Evolutionary conservation across 352 stramenopile genomes (phyloP).

Genomic region (Globisporangium apiculatum): DNA sequence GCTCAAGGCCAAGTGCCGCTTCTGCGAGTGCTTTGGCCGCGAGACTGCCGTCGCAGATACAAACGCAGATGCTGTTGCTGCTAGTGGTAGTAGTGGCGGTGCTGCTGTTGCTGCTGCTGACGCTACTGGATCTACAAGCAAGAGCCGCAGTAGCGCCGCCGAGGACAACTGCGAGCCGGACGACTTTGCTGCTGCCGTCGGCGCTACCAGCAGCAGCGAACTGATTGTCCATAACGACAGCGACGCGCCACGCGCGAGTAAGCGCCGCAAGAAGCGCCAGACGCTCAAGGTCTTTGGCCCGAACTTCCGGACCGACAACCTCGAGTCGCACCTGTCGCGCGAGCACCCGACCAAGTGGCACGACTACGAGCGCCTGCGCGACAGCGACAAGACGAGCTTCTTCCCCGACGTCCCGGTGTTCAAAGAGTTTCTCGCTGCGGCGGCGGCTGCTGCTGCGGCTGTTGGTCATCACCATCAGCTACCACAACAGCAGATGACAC

Average conservation of each 20-base stretch:
- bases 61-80: too few relatives aligned
- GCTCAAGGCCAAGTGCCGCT: conserved; percentile 48
- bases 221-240: neutral
- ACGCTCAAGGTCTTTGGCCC: conserved; percentile 51
- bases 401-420: conserved; percentile 26
- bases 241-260: conserved; percentile 13
- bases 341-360: conserved; percentile 41
- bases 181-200: conserved; percentile 5
- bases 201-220: neutral
- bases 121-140: neutral
- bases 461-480: neutral
- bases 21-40: conserved; percentile 49
- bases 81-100: neutral
- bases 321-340: conserved; percentile 43
- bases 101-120: neutral
- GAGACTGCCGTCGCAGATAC: conserved; percentile 12
- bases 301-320: conserved; percentile 53
- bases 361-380: conserved; percentile 41
- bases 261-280: conserved; percentile 51
- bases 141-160: neutral
- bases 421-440: conserved; percentile 18
- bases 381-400: conserved; percentile 36
- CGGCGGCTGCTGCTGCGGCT: neutral
- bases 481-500: neutral
- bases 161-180: conserved; percentile 4